Percentiles rank a stretch among this genome's conserved stretches.
Evolutionary conservation across 495 filamentous ascomycete species (phyloP).

Genomic region (Paragyromitra xinjiangensis): DNA sequence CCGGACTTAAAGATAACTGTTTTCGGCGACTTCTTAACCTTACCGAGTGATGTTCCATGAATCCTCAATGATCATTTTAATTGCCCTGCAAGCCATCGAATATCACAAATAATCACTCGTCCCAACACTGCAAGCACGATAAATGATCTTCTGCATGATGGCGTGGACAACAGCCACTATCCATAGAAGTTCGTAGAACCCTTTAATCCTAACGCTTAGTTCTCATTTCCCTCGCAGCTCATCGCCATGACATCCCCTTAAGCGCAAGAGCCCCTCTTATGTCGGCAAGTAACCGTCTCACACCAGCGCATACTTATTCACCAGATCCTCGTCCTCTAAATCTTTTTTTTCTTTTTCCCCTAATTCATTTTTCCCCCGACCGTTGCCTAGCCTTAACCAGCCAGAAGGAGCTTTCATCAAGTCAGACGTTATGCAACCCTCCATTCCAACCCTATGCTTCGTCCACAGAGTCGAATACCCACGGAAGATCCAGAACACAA

Average conservation of each 20-base stretch:
- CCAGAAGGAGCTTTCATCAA: constrained; percentile 16
- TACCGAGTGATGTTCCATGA: constrained; percentile 41
- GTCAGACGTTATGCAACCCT: background rate
- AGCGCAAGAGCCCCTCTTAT: constrained; percentile 2
- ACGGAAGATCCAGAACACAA: background rate
- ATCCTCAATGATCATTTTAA: background rate
- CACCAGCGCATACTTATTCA: constrained; percentile 20
- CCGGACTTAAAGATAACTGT: constrained; percentile 29
- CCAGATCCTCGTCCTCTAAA: constrained; percentile 1
- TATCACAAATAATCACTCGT: constrained; percentile 35
- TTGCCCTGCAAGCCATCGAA: constrained; percentile 27
- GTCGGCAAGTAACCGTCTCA: constrained; percentile 17
- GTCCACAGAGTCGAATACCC: background rate
- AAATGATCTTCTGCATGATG: constrained; percentile 19
- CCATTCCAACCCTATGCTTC: background rate
- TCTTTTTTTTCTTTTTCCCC: background rate
- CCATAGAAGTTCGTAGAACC: background rate
- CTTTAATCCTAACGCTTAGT: background rate
- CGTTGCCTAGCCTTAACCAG: background rate
- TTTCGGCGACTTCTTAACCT: background rate
- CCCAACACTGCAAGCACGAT: constrained; percentile 10
- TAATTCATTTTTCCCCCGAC: background rate
- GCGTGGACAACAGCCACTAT: background rate
- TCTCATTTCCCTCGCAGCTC: background rate
- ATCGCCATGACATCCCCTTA: background rate